Percentiles rank a stretch among this genome's conserved stretches.
These are phyloP conservation scores for Ustilago cynodontis DNA, from an alignment of 1,284 basidiomycete genomes.

Conservation along the genomic window DNA sequence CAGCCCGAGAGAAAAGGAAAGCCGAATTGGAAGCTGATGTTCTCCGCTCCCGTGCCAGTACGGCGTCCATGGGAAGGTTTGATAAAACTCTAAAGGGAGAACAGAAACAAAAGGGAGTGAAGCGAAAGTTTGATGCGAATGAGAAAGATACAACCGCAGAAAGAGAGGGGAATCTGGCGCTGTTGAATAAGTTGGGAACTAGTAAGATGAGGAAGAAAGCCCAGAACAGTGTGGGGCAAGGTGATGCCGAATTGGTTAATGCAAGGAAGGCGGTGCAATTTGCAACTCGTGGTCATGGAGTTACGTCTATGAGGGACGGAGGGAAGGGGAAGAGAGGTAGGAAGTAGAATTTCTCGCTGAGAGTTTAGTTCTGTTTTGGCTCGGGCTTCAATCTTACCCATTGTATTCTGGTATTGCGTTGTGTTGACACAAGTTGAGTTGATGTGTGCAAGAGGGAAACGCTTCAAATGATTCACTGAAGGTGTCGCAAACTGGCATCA, in stretches of 20 bases:
- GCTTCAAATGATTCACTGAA: too few relatives aligned
- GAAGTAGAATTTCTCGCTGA: constrained; percentile 1
- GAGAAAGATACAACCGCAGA: constrained; percentile 79
- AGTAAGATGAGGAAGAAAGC: constrained; percentile 29
- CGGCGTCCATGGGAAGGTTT: constrained; percentile 89
- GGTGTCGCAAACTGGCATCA: too few relatives aligned
- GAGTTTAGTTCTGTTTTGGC: too few relatives aligned
- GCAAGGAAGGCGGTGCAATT: constrained; percentile 63
- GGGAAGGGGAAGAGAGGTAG: constrained; percentile 41
- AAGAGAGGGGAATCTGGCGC: constrained; percentile 79
- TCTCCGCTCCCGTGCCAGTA: constrained; percentile 83
- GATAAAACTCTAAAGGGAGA: constrained; percentile 91
- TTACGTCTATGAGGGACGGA: constrained; percentile 50
- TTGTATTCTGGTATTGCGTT: too few relatives aligned
- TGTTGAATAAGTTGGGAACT: constrained; percentile 80
- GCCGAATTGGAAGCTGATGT: constrained; percentile 82
- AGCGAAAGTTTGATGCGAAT: constrained; percentile 91
- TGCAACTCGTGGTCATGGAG: constrained; percentile 54
- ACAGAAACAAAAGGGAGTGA: constrained; percentile 80
- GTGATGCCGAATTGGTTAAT: constrained; percentile 68
- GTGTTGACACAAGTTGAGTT: too few relatives aligned
- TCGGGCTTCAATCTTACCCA: too few relatives aligned
- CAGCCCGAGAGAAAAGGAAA: constrained; percentile 76
- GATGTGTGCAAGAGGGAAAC: too few relatives aligned
- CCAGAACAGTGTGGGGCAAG: constrained; percentile 68